Evolutionary conservation across 2,329 filamentous ascomycete species (phyloP).

Genomic region (Colletotrichum truncatum): DNA sequence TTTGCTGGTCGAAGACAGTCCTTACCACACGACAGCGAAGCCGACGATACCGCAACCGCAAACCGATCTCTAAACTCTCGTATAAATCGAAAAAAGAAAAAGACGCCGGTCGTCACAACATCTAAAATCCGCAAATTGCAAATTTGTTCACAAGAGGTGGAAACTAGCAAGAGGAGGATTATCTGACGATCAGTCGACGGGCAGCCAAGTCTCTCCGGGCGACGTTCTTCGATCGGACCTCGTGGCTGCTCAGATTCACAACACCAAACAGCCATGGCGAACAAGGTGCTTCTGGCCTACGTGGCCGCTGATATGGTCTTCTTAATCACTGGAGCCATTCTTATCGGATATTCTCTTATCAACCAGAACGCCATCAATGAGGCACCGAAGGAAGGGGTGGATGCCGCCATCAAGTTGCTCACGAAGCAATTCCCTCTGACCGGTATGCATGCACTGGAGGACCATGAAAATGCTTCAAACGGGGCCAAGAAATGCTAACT

Average conservation of each 20-base stretch:
- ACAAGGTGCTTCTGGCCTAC: slow-evolving; percentile 62
- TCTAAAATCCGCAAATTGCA: slow-evolving; percentile 6
- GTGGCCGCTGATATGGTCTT: slow-evolving; percentile 60
- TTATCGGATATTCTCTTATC: slow-evolving; percentile 64
- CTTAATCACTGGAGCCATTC: slow-evolving; percentile 61
- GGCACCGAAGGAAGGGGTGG: slow-evolving; percentile 51
- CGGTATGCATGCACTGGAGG: slow-evolving; percentile 39
- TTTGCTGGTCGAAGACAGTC: slow-evolving; percentile 32
- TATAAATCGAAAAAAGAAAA: slow-evolving; percentile 26
- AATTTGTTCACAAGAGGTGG: not conserved
- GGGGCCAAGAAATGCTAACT: slow-evolving; percentile 9
- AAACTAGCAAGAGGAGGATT: slow-evolving; percentile 10
- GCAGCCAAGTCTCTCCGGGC: slow-evolving; percentile 33
- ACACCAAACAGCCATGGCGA: slow-evolving; percentile 53
- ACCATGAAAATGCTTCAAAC: not conserved
- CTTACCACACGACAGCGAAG: slow-evolving; percentile 23
- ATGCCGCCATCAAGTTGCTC: slow-evolving; percentile 61
- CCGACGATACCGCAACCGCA: slow-evolving; percentile 5
- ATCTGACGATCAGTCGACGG: slow-evolving; percentile 12
- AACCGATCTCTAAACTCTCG: not conserved
- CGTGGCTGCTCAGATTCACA: slow-evolving; percentile 34
- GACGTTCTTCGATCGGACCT: slow-evolving; percentile 26
- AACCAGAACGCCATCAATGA: slow-evolving; percentile 57
- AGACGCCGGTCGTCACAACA: slow-evolving; percentile 49
- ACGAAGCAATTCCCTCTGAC: slow-evolving; percentile 63